Evolutionary conservation across 768 basidiomycete species (phyloP).

Genomic region (Leucocoprinus birnbaumii): DNA sequence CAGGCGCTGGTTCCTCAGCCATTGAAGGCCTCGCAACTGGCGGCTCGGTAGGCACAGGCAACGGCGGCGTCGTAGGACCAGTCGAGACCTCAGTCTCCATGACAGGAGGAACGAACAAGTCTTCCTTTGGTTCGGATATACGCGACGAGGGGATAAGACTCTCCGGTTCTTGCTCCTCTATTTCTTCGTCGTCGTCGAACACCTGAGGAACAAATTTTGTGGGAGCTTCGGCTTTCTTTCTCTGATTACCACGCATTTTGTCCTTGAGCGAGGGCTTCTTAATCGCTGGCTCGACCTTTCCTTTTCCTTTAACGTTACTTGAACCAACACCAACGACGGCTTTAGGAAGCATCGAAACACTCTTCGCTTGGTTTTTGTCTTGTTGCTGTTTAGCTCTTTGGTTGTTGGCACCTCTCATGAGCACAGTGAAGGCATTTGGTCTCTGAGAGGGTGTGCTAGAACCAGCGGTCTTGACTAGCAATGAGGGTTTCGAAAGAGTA

Average conservation of each 20-base stretch:
- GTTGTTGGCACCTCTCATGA: slow-evolving; percentile 12
- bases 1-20: background rate
- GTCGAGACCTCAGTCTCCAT: background rate
- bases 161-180: slow-evolving; percentile 12
- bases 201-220: slow-evolving; percentile 20
- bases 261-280: slow-evolving; percentile 20
- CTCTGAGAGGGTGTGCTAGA: background rate
- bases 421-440: slow-evolving; percentile 4
- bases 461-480: slow-evolving; percentile 5
- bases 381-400: slow-evolving; percentile 1
- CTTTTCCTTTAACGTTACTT: slow-evolving; percentile 30
- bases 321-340: background rate
- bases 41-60: background rate
- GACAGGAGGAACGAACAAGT: background rate
- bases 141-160: background rate
- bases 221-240: slow-evolving; percentile 21
- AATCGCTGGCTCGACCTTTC: slow-evolving; percentile 30
- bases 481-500: background rate
- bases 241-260: slow-evolving; percentile 9
- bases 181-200: slow-evolving; percentile 28
- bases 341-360: background rate
- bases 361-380: slow-evolving; percentile 18
- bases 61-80: background rate
- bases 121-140: background rate
- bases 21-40: background rate